phyloP scores from a whole-genome alignment of 352 stramenopile species.

The Albugo candida region DNA sequence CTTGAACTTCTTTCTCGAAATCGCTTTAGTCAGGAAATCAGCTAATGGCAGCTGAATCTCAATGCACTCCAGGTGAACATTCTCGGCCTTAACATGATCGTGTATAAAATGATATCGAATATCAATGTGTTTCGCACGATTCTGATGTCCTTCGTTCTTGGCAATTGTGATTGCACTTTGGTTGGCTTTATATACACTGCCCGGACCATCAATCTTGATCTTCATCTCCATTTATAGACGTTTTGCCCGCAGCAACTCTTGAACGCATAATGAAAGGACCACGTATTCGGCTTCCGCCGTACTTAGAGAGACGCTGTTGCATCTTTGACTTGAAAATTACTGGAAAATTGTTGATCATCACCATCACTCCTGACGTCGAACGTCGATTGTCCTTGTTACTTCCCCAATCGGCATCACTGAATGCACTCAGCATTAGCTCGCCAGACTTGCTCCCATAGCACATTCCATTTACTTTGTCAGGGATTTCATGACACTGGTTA shows the following conservation, averaged over 20 bases:
- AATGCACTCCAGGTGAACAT: constrained; percentile 7
- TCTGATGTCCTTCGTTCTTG: constrained; percentile 2
- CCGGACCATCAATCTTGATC: constrained; percentile 4
- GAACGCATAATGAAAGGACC: constrained; percentile 1
- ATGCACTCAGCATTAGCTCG: too few relatives aligned
- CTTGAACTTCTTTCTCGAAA: too few relatives aligned
- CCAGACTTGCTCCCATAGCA: too few relatives aligned
- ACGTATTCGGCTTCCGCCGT: not conserved
- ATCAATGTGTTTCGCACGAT: constrained; percentile 10
- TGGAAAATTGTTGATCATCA: constrained; percentile 4
- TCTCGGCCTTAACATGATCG: constrained; percentile 4
- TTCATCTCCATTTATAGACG: constrained; percentile 3
- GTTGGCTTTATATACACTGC: constrained; percentile 11
- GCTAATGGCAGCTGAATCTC: constrained; percentile 1
- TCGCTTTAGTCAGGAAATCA: constrained; percentile 8
- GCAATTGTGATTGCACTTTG: constrained; percentile 8
- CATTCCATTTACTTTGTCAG: too few relatives aligned
- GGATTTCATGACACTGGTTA: too few relatives aligned
- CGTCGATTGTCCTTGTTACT: constrained; percentile 2
- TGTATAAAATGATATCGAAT: constrained; percentile 4
- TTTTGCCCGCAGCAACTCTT: constrained; percentile 2
- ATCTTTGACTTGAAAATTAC: constrained; percentile 12
- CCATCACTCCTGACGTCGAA: constrained; percentile 7
- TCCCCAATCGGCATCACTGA: constrained; percentile 9
- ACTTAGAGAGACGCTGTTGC: constrained; percentile 8